These are phyloP conservation scores for Phytophthora capsici DNA, from an alignment of 352 stramenopile species.

Conservation along the genomic window DNA sequence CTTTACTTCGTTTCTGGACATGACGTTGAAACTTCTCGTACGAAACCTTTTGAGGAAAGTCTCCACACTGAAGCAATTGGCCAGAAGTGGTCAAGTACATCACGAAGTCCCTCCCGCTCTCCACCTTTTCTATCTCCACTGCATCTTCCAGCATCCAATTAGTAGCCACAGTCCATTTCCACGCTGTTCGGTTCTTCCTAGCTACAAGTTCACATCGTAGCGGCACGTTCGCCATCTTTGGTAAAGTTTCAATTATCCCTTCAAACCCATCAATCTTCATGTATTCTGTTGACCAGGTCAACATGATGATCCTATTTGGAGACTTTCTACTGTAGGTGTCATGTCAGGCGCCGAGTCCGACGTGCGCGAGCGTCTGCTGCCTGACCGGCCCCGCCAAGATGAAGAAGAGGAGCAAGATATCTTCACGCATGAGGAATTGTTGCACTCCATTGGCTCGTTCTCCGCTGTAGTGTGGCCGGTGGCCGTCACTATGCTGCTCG, in stretches of 20 bases:
- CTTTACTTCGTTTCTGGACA: constrained; percentile 14
- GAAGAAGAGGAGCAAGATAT: constrained; percentile 38
- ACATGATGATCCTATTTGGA: constrained; percentile 14
- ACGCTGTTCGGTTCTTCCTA: constrained; percentile 18
- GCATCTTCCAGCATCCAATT: constrained; percentile 15
- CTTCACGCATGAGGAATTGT: constrained; percentile 82
- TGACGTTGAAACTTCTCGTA: constrained; percentile 27
- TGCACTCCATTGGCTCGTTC: constrained; percentile 89
- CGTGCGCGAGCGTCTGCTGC: constrained; percentile 58
- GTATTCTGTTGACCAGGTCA: not conserved
- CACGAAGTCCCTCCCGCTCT: constrained; percentile 21
- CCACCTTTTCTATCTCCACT: constrained; percentile 20
- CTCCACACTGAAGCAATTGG: constrained; percentile 25
- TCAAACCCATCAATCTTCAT: constrained; percentile 12
- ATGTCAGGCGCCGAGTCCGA: constrained; percentile 41
- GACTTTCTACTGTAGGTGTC: not conserved
- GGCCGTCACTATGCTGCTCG: constrained; percentile 80
- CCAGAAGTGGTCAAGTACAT: constrained; percentile 26
- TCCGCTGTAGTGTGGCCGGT: constrained; percentile 84
- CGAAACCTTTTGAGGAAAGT: constrained; percentile 10
- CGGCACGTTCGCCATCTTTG: constrained; percentile 11
- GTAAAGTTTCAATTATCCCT: constrained; percentile 19
- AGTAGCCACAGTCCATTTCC: constrained; percentile 20
- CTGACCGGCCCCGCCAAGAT: constrained; percentile 12
- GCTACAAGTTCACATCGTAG: constrained; percentile 26